These are phyloP conservation scores for Plasmodium inui DNA, from an alignment of 169 alveolate species.

Conservation along the genomic window DNA sequence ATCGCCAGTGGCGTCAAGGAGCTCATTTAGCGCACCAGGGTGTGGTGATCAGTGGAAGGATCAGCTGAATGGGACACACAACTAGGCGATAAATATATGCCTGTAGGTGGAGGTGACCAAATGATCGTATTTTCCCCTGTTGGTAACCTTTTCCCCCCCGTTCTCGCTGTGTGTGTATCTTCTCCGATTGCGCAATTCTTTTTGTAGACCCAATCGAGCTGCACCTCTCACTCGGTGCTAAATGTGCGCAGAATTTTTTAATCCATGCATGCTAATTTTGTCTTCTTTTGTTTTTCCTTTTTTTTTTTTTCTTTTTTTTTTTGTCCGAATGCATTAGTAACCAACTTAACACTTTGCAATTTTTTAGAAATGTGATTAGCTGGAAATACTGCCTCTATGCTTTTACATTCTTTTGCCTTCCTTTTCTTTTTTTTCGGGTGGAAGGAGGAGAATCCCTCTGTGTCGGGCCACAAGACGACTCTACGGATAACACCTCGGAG, in stretches of 20 bases:
- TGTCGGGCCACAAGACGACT: no score
- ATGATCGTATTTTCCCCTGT: background rate
- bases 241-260: background rate
- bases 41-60: background rate
- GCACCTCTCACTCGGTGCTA: background rate
- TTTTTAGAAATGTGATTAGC: no score
- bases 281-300: background rate
- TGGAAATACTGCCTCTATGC: background rate
- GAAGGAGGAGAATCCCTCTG: no score
- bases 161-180: background rate
- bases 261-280: background rate
- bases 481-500: no score
- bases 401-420: background rate
- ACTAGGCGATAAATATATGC: background rate
- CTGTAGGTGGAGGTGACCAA: background rate
- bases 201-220: background rate
- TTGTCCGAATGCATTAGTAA: background rate
- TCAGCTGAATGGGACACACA: background rate
- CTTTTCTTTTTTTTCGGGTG: background rate
- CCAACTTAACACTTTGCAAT: background rate
- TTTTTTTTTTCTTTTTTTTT: background rate
- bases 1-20: slow-evolving; percentile 10
- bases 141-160: background rate
- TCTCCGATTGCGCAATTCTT: background rate
- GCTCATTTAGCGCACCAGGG: slow-evolving; percentile 1